A percentile compares a stretch with the other conserved stretches of the same genome.
Conservation (phyloP, 2,329 filamentous ascomycete genomes). For the Amesomyces nigricolor region DNA sequence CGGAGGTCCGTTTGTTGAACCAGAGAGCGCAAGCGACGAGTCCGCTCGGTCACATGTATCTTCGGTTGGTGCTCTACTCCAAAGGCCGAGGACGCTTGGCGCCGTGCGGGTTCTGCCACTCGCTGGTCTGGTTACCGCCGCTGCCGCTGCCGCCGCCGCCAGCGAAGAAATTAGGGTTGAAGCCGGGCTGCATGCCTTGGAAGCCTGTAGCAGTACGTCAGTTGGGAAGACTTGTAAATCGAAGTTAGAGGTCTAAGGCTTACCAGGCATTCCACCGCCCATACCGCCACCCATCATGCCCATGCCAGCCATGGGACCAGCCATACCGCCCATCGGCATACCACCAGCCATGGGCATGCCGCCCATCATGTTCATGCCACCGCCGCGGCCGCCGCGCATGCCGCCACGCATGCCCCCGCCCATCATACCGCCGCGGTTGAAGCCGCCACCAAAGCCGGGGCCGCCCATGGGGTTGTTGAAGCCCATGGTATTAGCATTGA, state of each 20-base stretch:
- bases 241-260: conserved; percentile 27
- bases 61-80: conserved; percentile 42
- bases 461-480: conserved; percentile 44
- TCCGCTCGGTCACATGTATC: too few species aligned
- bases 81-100: conserved; percentile 67
- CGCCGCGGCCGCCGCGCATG: conserved; percentile 48
- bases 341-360: conserved; percentile 30
- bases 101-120: conserved; percentile 75
- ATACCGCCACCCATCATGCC: conserved; percentile 46
- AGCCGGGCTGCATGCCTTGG: conserved; percentile 62
- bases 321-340: conserved; percentile 38
- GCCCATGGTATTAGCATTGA: conserved; percentile 31
- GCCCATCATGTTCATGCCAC: conserved; percentile 40
- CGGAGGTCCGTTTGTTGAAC: too few species aligned
- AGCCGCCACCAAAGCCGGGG: conserved; percentile 41
- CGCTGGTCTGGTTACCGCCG: conserved; percentile 41
- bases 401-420: conserved; percentile 31
- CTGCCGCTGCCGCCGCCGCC: conserved; percentile 17
- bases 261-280: conserved; percentile 50
- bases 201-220: conserved; percentile 45
- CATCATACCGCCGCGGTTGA: conserved; percentile 42
- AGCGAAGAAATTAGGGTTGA: conserved; percentile 68
- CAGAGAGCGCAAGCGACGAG: neutral
- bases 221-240: conserved; percentile 12
- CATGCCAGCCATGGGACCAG: conserved; percentile 36